Evolutionary conservation across 1,284 basidiomycete genomes (phyloP).

Genomic region (Chalciporus piperatoides): DNA sequence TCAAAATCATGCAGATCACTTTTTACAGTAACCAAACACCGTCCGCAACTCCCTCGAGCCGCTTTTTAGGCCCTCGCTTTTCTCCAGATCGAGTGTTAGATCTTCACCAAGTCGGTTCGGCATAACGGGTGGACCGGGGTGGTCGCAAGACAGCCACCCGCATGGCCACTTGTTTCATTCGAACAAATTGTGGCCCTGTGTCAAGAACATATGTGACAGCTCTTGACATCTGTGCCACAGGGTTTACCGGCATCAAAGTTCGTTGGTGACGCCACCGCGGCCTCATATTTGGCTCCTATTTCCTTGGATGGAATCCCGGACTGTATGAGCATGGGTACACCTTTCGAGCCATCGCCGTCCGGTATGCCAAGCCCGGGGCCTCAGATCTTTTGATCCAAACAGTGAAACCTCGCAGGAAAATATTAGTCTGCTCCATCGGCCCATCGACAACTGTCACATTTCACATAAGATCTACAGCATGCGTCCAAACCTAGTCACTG

Average conservation of each 20-base stretch:
- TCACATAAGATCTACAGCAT: not conserved
- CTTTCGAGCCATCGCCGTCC: constrained; percentile 2
- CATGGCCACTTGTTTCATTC: not conserved
- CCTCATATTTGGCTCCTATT: constrained; percentile 5
- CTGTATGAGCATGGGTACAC: constrained; percentile 15
- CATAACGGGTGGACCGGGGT: too few species aligned
- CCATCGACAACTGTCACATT: not conserved
- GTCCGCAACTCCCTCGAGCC: not conserved
- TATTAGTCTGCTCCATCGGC: too few species aligned
- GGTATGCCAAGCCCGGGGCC: constrained; percentile 1
- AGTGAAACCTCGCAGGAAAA: too few species aligned
- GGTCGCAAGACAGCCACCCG: not conserved
- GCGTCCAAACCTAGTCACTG: not conserved
- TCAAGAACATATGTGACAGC: not conserved
- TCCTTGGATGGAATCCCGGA: constrained; percentile 12
- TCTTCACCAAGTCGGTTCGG: not conserved
- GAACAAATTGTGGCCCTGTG: not conserved
- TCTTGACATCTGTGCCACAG: not conserved
- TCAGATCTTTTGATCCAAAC: constrained; percentile 3
- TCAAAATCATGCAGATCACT: not conserved
- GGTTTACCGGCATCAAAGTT: constrained; percentile 9
- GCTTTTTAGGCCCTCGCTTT: not conserved
- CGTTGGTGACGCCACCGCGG: too few species aligned
- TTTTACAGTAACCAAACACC: not conserved
- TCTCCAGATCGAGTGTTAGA: not conserved